Conservation (phyloP, 306 rosid genomes). For the Cucumis cinereus region DNA sequence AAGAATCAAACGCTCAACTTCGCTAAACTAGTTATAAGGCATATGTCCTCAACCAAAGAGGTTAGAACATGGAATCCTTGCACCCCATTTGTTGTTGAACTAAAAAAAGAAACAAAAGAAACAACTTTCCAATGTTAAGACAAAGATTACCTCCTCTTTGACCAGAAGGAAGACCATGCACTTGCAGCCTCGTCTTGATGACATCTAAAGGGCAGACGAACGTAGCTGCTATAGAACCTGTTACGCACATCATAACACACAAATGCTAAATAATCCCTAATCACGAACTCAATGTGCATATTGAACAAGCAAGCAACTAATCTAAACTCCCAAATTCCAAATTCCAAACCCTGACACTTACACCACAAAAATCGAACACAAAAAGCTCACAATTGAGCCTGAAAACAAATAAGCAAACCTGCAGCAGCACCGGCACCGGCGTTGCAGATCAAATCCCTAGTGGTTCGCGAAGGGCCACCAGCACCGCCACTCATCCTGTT, state of each 20-base stretch:
- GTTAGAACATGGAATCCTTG: neutral
- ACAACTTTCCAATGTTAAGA: neutral
- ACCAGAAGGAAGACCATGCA: slow-evolving; percentile 70
- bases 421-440: slow-evolving; percentile 90
- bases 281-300: neutral
- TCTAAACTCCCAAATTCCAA: neutral
- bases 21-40: neutral
- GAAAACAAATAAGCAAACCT: slow-evolving; percentile 29
- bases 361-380: slow-evolving; percentile 4
- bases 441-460: slow-evolving; percentile 34
- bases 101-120: neutral
- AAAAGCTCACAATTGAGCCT: slow-evolving; percentile 19
- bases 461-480: slow-evolving; percentile 11
- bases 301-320: neutral
- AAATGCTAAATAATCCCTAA: neutral
- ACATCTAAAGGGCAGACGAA: slow-evolving; percentile 94
- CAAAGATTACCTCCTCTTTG: slow-evolving; percentile 59
- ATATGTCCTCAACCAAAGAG: too few relatives aligned
- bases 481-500: slow-evolving; percentile 43
- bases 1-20: neutral
- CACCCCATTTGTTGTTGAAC: neutral
- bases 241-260: slow-evolving; percentile 9
- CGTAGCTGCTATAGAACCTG: slow-evolving; percentile 92
- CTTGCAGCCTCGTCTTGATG: slow-evolving; percentile 95
- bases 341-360: neutral